A percentile compares a stretch with the other conserved stretches of the same genome.
phyloP scores from a whole-genome alignment of 2,329 filamentous ascomycete species.

The Cercospora zeae-maydis region DNA sequence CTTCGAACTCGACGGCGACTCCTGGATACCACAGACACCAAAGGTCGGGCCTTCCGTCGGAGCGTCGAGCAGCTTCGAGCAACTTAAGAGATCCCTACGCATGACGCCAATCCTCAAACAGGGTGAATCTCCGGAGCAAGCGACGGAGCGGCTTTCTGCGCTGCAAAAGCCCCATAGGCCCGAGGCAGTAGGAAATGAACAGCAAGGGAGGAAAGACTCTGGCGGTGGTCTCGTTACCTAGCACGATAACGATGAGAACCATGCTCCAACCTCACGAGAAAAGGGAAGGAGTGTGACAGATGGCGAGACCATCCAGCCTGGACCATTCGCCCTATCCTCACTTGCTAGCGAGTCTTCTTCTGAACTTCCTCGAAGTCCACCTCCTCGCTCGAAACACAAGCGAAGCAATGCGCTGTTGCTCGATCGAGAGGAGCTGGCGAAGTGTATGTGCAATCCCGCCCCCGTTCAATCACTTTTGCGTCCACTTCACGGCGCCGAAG shows the following conservation, averaged over 20 bases:
- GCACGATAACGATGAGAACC: not conserved
- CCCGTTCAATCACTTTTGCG: not conserved
- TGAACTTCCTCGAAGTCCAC: conserved; percentile 1
- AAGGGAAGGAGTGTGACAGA: not conserved
- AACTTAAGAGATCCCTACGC: conserved; percentile 17
- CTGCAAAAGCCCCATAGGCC: conserved; percentile 16
- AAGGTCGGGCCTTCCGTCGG: conserved; percentile 15
- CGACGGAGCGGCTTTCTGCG: conserved; percentile 18
- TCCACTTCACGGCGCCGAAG: not conserved
- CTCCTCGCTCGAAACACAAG: conserved; percentile 3
- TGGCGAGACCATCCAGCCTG: not conserved
- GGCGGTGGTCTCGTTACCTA: not conserved
- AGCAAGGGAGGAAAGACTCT: conserved; percentile 8
- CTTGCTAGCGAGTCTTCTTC: not conserved
- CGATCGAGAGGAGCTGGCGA: conserved; percentile 1
- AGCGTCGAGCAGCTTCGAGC: conserved; percentile 8
- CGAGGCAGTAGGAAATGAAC: not conserved
- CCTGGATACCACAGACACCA: conserved; percentile 19
- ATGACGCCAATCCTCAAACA: conserved; percentile 24
- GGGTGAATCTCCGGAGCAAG: conserved; percentile 19
- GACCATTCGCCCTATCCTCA: conserved; percentile 3
- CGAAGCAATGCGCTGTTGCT: conserved; percentile 10
- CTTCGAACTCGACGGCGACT: conserved; percentile 20
- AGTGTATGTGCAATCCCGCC: conserved; percentile 8
- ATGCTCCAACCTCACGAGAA: not conserved